phyloP scores from a whole-genome alignment of 1,284 basidiomycete species.

The Boletus nobilissimus region DNA sequence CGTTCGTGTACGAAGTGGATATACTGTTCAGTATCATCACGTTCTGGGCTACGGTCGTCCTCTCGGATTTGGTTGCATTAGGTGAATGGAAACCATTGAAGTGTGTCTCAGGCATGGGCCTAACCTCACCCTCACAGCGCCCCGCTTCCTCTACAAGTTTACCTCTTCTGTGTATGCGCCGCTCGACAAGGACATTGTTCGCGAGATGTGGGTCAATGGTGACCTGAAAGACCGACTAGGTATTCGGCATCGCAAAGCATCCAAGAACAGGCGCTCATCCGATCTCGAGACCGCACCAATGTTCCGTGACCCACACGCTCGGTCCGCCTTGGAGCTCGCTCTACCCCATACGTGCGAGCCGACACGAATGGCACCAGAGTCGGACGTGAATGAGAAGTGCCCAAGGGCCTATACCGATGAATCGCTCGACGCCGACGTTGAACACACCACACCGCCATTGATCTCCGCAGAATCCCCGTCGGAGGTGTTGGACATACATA shows the following conservation, averaged over 20 bases:
- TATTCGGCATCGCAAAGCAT: conserved; percentile 66
- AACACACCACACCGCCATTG: conserved; percentile 13
- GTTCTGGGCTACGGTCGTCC: conserved; percentile 84
- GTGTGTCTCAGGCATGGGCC: background rate
- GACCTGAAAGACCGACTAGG: conserved; percentile 87
- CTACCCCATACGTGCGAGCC: conserved; percentile 56
- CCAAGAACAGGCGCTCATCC: conserved; percentile 49
- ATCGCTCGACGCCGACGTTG: conserved; percentile 5
- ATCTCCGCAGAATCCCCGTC: conserved; percentile 30
- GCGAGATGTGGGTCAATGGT: conserved; percentile 89
- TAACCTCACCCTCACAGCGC: conserved; percentile 59
- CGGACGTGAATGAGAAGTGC: conserved; percentile 33
- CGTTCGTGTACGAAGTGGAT: conserved; percentile 79
- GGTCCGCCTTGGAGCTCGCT: conserved; percentile 68
- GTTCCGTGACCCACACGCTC: conserved; percentile 69
- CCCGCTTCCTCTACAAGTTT: conserved; percentile 79
- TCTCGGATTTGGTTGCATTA: conserved; percentile 77
- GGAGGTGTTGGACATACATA: conserved; percentile 13
- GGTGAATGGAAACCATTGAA: conserved; percentile 55
- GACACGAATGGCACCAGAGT: conserved; percentile 49
- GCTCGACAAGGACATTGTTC: conserved; percentile 85
- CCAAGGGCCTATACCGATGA: background rate
- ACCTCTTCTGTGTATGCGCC: conserved; percentile 73
- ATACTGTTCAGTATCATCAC: conserved; percentile 81
- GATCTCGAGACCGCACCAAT: conserved; percentile 73